Evolutionary conservation across 2,329 filamentous ascomycete species (phyloP).

Genomic region (Blumeria hordei): DNA sequence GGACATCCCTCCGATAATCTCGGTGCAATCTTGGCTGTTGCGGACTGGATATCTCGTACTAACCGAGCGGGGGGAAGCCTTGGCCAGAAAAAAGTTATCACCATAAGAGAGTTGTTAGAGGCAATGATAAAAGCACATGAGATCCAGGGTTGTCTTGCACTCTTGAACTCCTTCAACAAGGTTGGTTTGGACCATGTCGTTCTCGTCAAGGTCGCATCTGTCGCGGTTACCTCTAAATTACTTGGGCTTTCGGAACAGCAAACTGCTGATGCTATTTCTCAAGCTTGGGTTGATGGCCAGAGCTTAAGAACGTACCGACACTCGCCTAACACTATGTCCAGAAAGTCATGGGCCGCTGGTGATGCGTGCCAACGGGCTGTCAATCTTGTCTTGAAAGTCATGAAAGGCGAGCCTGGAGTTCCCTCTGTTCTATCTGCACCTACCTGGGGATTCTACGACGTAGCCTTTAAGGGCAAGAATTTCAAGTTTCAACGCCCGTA

Average conservation of each 20-base stretch:
- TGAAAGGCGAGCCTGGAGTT: slow-evolving; percentile 74
- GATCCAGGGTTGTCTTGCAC: slow-evolving; percentile 87
- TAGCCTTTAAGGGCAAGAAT: slow-evolving; percentile 84
- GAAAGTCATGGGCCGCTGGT: slow-evolving; percentile 97
- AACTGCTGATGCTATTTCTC: slow-evolving; percentile 84
- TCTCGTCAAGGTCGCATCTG: slow-evolving; percentile 87
- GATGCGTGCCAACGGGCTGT: slow-evolving; percentile 93
- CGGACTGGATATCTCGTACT: slow-evolving; percentile 92
- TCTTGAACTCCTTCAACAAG: slow-evolving; percentile 98
- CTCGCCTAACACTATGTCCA: slow-evolving; percentile 96
- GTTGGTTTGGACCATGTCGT: slow-evolving; percentile 96
- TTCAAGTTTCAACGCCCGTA: slow-evolving; percentile 94
- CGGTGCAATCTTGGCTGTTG: slow-evolving; percentile 84
- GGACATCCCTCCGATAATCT: slow-evolving; percentile 96
- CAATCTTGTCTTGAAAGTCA: slow-evolving; percentile 72
- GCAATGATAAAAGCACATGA: slow-evolving; percentile 99
- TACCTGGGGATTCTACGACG: slow-evolving; percentile 96
- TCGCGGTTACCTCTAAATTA: slow-evolving; percentile 88
- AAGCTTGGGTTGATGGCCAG: slow-evolving; percentile 95
- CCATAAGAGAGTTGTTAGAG: slow-evolving; percentile 74
- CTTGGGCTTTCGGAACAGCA: slow-evolving; percentile 71
- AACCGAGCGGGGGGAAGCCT: slow-evolving; percentile 53
- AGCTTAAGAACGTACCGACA: slow-evolving; percentile 91
- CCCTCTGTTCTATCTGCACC: slow-evolving; percentile 83
- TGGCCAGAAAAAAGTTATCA: slow-evolving; percentile 71